These are phyloP conservation scores for Thalassiosira hispida DNA, from an alignment of 352 stramenopile genomes.

Conservation along the genomic window DNA sequence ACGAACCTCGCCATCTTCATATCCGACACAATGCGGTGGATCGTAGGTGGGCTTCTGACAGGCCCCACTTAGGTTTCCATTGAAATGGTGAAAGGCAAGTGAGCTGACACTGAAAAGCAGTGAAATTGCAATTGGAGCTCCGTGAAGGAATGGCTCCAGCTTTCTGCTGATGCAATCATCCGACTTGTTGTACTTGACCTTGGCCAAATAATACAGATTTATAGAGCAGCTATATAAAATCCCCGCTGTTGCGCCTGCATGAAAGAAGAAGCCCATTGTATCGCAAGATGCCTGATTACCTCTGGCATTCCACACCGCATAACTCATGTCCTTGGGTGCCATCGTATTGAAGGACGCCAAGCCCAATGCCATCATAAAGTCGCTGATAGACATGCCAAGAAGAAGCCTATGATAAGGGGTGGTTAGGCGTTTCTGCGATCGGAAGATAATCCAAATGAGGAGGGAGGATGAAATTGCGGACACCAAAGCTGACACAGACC, in stretches of 20 bases:
- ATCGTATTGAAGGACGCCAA: slow-evolving; percentile 3
- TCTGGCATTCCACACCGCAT: slow-evolving; percentile 29
- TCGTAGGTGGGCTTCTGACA: slow-evolving; percentile 13
- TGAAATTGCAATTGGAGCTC: neutral
- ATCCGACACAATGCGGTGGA: slow-evolving; percentile 23
- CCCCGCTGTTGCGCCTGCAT: neutral
- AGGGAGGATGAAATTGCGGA: slow-evolving; percentile 12
- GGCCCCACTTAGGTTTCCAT: neutral
- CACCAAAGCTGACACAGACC: slow-evolving; percentile 15
- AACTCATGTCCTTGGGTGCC: slow-evolving; percentile 10
- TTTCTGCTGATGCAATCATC: slow-evolving; percentile 6
- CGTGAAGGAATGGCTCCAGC: slow-evolving; percentile 26
- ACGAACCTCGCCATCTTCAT: slow-evolving; percentile 26
- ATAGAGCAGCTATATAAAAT: slow-evolving; percentile 10
- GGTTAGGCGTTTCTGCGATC: neutral
- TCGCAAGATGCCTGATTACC: slow-evolving; percentile 19
- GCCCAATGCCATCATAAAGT: slow-evolving; percentile 20
- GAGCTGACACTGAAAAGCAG: neutral
- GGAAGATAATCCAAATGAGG: slow-evolving; percentile 12
- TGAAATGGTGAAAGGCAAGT: neutral
- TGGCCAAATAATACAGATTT: slow-evolving; percentile 13
- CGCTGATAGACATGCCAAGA: slow-evolving; percentile 19
- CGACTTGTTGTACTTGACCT: slow-evolving; percentile 14
- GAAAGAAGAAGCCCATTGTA: slow-evolving; percentile 5
- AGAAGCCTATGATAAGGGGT: slow-evolving; percentile 17